Evolutionary conservation across 2,329 filamentous ascomycete genomes (phyloP), one percentile per base, ranked within the genome.

Genomic region (Paecilomyces formosus): DNA sequence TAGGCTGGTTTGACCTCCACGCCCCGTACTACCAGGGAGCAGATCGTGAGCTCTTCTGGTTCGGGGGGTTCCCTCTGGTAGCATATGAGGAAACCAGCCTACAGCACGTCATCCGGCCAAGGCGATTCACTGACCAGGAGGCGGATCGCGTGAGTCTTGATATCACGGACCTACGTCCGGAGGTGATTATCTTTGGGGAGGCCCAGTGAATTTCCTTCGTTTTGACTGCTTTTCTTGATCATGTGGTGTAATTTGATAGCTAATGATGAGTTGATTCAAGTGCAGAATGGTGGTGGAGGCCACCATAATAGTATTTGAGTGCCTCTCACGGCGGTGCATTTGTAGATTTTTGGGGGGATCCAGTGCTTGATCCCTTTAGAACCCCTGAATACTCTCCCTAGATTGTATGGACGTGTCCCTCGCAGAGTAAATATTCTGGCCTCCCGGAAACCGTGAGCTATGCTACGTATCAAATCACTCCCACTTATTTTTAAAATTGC

Each of bases 401-500:
- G 18, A 18, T 45, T n/a, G 15, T 18, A 45, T 9, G 2, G 15
- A 18, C 5, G 39, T 4, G n/a, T 7, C n/a, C 5, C 39, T 21
- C 8, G n/a, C 8, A 26, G 24, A 26, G 3, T 26, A 6, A 26
- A 26, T 26, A 26, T 26, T 26, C 24, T 3, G 24, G 3, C 24
- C 6, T 26, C 3, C 6, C 24, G 24, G 6, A 3, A 6, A 26
- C 6, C 3, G 24, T 26, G 2, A 26, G 24, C 6, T 6, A 26
- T 3, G 24, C 35, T n/a, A 39, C n/a, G 15, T 15, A 15, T 15
- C 13, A 39, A 13, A 6, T 64, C 52, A 65, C 49, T 62, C 26
- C 71, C 74, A 77, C 53, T 67, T 72, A 49, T 76, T 74, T 68
- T 81, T 79, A 62, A 73, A 79, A 22, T 71, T 66, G 1, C 76